Evolutionary conservation across 495 filamentous ascomycete species (phyloP).

Genomic region (Pyrenula massariospora): DNA sequence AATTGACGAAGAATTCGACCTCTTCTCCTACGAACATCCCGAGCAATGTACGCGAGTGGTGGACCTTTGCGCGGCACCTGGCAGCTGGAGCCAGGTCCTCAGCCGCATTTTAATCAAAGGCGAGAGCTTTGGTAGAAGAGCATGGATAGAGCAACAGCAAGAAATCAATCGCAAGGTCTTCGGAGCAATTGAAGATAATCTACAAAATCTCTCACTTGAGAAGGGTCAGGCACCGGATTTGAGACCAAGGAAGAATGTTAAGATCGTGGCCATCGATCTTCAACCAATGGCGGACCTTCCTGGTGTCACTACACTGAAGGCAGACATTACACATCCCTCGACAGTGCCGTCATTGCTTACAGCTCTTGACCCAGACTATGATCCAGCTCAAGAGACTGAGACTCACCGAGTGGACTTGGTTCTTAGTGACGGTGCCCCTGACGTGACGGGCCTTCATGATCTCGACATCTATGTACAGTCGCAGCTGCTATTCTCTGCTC

Average conservation of each 20-base stretch:
- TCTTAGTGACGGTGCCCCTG: conserved; percentile 87
- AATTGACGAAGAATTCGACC: conserved; percentile 91
- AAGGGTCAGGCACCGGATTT: conserved; percentile 6
- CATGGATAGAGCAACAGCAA: conserved; percentile 73
- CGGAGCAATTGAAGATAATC: background rate
- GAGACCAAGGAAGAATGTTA: conserved; percentile 61
- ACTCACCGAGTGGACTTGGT: conserved; percentile 76
- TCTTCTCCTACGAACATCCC: conserved; percentile 54
- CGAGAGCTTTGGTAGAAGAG: conserved; percentile 71
- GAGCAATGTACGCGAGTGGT: conserved; percentile 79
- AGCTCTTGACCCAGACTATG: conserved; percentile 67
- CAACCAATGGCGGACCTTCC: conserved; percentile 91
- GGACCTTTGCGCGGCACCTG: conserved; percentile 90
- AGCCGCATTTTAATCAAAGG: conserved; percentile 86
- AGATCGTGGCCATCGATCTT: conserved; percentile 89
- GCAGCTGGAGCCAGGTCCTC: conserved; percentile 93
- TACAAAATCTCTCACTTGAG: background rate
- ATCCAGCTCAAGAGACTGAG: conserved; percentile 29
- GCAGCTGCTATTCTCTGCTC: conserved; percentile 83
- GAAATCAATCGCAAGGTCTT: conserved; percentile 25
- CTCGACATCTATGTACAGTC: conserved; percentile 96
- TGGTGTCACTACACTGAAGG: conserved; percentile 81
- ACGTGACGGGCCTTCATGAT: conserved; percentile 94
- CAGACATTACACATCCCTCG: conserved; percentile 93
- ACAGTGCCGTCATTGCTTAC: conserved; percentile 80